phyloP scores from a whole-genome alignment of 495 filamentous ascomycete species.

The Xylaria intraflava region DNA sequence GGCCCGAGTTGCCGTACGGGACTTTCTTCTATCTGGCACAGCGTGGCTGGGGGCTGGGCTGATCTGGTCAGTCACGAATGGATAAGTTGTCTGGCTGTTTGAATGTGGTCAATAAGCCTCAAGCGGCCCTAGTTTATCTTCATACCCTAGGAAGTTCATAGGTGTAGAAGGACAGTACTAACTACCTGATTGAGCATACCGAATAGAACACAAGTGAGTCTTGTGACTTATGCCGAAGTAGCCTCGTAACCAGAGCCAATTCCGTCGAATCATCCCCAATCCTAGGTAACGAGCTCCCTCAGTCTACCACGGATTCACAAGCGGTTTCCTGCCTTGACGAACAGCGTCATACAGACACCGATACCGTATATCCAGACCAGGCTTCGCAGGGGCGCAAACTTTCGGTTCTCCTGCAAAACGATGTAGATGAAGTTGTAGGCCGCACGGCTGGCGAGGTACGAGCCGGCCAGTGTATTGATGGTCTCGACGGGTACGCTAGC shows the following conservation, averaged over 20 bases:
- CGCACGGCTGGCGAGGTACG: slow-evolving; percentile 33
- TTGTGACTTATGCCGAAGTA: background rate
- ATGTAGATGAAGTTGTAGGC: slow-evolving; percentile 40
- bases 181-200: background rate
- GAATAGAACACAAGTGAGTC: background rate
- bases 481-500: slow-evolving; percentile 25
- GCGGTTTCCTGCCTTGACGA: slow-evolving; percentile 33
- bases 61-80: background rate
- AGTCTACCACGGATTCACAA: background rate
- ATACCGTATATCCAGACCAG: slow-evolving; percentile 30
- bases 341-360: slow-evolving; percentile 28
- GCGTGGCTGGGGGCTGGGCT: background rate
- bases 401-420: slow-evolving; percentile 26
- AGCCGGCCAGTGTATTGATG: slow-evolving; percentile 32
- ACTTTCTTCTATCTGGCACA: no score
- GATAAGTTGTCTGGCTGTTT: background rate
- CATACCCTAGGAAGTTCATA: background rate
- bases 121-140: background rate
- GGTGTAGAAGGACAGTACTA: background rate
- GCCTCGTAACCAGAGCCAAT: background rate
- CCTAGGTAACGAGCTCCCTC: background rate
- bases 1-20: background rate
- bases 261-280: background rate
- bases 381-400: slow-evolving; percentile 27
- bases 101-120: background rate